Evolutionary conservation across 208 protist species (phyloP).

Genomic region (Strigomonas culicis): DNA sequence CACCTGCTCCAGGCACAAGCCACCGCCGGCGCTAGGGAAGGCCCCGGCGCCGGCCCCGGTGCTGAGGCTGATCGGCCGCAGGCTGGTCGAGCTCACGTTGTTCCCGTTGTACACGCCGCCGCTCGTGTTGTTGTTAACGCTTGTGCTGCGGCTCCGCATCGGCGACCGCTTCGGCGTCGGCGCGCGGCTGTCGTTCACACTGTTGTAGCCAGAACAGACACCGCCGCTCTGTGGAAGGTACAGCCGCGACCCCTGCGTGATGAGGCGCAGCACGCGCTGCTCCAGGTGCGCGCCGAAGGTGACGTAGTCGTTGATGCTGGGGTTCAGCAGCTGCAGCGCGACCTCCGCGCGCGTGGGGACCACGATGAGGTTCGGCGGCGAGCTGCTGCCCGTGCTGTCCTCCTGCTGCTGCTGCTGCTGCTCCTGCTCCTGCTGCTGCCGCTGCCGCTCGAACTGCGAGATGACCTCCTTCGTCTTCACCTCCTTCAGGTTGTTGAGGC

Average conservation of each 20-base stretch:
- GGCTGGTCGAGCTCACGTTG: no score
- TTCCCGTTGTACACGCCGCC: not conserved
- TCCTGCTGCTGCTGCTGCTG: slow-evolving; percentile 7
- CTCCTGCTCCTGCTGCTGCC: slow-evolving; percentile 1
- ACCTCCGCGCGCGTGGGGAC: slow-evolving; percentile 18
- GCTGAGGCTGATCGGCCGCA: no score
- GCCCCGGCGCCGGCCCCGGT: no score
- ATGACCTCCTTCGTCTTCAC: slow-evolving; percentile 26
- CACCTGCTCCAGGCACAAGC: not conserved
- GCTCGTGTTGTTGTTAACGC: not conserved
- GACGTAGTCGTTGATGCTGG: slow-evolving; percentile 35
- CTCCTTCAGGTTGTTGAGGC: slow-evolving; percentile 31
- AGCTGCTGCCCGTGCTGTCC: slow-evolving; percentile 3
- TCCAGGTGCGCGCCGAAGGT: slow-evolving; percentile 40
- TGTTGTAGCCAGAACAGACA: not conserved
- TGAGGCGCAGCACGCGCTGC: slow-evolving; percentile 34
- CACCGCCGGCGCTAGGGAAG: no score
- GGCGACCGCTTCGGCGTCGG: no score
- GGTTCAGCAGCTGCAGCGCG: slow-evolving; percentile 29
- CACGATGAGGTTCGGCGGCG: not conserved
- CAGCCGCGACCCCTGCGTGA: slow-evolving; percentile 39
- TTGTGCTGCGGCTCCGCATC: not conserved
- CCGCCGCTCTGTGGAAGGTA: slow-evolving; percentile 7
- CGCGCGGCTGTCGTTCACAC: no score
- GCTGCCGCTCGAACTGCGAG: slow-evolving; percentile 2